phyloP scores from a whole-genome alignment of 2,329 filamentous ascomycete species.

The Escovopsis sp. region DNA sequence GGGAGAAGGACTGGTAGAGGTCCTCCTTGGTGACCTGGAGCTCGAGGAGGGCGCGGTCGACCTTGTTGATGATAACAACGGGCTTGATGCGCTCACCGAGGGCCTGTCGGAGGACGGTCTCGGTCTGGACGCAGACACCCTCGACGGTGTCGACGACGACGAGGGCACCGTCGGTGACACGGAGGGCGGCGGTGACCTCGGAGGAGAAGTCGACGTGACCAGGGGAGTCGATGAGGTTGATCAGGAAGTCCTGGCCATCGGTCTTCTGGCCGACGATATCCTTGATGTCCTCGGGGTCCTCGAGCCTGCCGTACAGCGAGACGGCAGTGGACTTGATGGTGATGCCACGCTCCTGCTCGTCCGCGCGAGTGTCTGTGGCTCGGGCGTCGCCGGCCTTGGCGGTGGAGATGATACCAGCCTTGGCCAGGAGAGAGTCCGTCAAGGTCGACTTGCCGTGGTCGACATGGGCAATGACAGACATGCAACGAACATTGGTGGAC shows the following conservation, averaged over 20 bases:
- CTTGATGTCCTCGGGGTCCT: conserved; percentile 75
- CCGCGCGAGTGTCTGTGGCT: conserved; percentile 91
- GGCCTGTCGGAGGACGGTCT: conserved; percentile 97
- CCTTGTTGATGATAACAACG: conserved; percentile 99
- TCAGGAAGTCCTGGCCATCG: conserved; percentile 91
- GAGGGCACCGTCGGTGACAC: conserved; percentile 98
- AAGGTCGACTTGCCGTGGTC: conserved; percentile 99
- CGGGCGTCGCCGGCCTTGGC: conserved; percentile 92
- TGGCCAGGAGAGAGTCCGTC: conserved; percentile 97
- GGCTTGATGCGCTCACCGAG: conserved; percentile 99
- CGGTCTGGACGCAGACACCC: conserved; percentile 99
- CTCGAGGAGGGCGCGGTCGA: conserved; percentile 98
- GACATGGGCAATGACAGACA: conserved; percentile 99
- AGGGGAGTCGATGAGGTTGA: conserved; percentile 99
- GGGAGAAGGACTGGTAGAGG: conserved; percentile 97
- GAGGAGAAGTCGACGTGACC: conserved; percentile 99
- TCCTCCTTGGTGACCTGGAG: conserved; percentile 98
- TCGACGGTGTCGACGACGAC: conserved; percentile 99
- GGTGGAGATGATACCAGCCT: conserved; percentile 98
- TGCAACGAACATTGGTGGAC: conserved; percentile 71
- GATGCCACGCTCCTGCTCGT: conserved; percentile 99
- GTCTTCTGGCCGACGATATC: conserved; percentile 82
- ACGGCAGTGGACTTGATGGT: conserved; percentile 99
- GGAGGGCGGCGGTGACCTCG: conserved; percentile 96
- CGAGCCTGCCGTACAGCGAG: conserved; percentile 82